Percentiles rank a stretch among this genome's conserved stretches.
These are phyloP conservation scores for Wickerhamomyces bisporus DNA, from an alignment of 805 yeast genomes.

Conservation along the genomic window DNA sequence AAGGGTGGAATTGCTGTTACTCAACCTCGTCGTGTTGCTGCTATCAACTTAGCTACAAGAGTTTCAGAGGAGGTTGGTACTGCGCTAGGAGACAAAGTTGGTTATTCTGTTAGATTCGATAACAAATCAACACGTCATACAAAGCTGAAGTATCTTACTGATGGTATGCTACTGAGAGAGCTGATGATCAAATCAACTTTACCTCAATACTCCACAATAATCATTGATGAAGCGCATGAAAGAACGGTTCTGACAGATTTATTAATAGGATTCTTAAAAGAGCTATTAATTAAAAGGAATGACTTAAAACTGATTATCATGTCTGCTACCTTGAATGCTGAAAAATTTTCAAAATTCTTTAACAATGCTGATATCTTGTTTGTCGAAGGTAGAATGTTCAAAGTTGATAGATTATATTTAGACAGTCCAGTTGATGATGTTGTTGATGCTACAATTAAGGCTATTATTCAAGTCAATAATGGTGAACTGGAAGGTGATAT, in stretches of 20 bases:
- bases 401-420: slow-evolving; percentile 71
- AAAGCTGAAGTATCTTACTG: slow-evolving; percentile 80
- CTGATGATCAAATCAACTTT: slow-evolving; percentile 69
- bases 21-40: slow-evolving; percentile 97
- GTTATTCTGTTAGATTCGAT: slow-evolving; percentile 90
- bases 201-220: slow-evolving; percentile 62
- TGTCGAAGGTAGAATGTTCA: slow-evolving; percentile 86
- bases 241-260: slow-evolving; percentile 89
- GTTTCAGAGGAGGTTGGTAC: slow-evolving; percentile 88
- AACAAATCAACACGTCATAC: slow-evolving; percentile 58
- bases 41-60: slow-evolving; percentile 87
- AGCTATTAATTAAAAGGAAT: slow-evolving; percentile 46
- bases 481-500: slow-evolving; percentile 81
- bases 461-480: slow-evolving; percentile 73
- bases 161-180: slow-evolving; percentile 95
- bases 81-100: slow-evolving; percentile 72
- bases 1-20: slow-evolving; percentile 77
- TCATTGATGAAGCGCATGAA: slow-evolving; percentile 97
- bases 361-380: slow-evolving; percentile 73
- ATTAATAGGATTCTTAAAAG: slow-evolving; percentile 81
- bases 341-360: slow-evolving; percentile 73
- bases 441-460: slow-evolving; percentile 70
- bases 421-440: slow-evolving; percentile 68
- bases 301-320: slow-evolving; percentile 72
- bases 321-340: slow-evolving; percentile 98